A percentile compares a stretch with the other conserved stretches of the same genome.
These are phyloP conservation scores for Suhomyces wounanorum DNA, from an alignment of 1,139 yeast species.

Conservation along the genomic window DNA sequence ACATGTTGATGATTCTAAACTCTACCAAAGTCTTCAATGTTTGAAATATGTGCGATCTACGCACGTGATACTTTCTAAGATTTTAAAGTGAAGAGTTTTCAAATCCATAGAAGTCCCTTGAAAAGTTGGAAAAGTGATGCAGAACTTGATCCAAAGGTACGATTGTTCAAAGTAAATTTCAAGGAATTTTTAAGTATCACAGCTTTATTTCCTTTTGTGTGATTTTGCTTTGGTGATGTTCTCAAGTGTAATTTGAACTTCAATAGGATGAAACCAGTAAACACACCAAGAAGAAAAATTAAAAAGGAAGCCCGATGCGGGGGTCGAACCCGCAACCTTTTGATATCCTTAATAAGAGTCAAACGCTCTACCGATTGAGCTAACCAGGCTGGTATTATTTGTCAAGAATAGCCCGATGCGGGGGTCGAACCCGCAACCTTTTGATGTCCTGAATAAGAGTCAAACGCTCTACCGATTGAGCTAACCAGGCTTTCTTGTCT, in stretches of 20 bases:
- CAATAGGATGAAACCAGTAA: neutral
- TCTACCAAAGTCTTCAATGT: neutral
- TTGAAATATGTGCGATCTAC: neutral
- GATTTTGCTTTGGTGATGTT: too few species aligned
- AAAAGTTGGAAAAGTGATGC: too few species aligned
- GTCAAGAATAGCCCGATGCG: constrained; percentile 11
- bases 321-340: constrained; percentile 55
- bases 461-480: constrained; percentile 35
- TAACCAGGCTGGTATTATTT: constrained; percentile 14
- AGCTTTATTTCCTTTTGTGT: too few species aligned
- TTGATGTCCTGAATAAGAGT: constrained; percentile 25
- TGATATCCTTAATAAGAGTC: constrained; percentile 26
- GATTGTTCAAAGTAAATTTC: too few species aligned
- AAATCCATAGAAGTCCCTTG: too few species aligned
- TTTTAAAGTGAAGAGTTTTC: too few species aligned
- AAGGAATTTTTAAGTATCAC: too few species aligned
- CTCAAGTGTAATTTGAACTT: neutral
- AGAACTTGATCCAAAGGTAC: too few species aligned
- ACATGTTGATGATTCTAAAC: constrained; percentile 6
- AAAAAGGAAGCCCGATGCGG: constrained; percentile 43
- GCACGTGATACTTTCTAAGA: constrained; percentile 2
- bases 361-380: constrained; percentile 20
- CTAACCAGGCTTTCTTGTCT: neutral
- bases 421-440: constrained; percentile 25
- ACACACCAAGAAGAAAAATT: neutral